phyloP scores from a whole-genome alignment of 1,284 basidiomycete genomes.

The Golubevia sp. region DNA sequence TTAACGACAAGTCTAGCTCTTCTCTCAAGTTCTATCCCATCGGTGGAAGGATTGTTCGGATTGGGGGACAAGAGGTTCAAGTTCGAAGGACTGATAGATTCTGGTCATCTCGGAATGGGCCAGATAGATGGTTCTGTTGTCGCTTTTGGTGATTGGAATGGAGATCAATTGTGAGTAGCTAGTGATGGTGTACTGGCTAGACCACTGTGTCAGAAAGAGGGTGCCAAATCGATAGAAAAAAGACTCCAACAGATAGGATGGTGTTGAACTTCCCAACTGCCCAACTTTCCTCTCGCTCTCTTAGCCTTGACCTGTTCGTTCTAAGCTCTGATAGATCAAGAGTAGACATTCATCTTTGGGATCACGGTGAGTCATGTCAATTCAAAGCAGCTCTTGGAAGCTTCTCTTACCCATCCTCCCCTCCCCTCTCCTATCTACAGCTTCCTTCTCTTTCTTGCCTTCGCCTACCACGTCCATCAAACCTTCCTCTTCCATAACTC shows the following conservation, averaged over 20 bases:
- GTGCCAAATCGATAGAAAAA: too few relatives aligned
- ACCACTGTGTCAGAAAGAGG: too few relatives aligned
- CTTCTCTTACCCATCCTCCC: neutral
- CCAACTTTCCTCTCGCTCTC: neutral
- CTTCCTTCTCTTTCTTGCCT: constrained; percentile 70
- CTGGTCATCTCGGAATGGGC: constrained; percentile 77
- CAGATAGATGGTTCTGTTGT: constrained; percentile 73
- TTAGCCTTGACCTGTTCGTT: constrained; percentile 79
- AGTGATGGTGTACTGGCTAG: too few relatives aligned
- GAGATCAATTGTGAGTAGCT: constrained; percentile 82
- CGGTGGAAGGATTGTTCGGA: constrained; percentile 27
- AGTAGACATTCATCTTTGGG: constrained; percentile 79
- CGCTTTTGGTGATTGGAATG: constrained; percentile 92
- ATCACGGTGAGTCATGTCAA: constrained; percentile 69
- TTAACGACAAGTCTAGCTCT: neutral
- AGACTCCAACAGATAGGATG: too few relatives aligned
- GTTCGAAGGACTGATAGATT: constrained; percentile 80
- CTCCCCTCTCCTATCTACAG: constrained; percentile 60
- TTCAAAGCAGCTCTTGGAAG: neutral
- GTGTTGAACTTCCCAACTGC: too few relatives aligned
- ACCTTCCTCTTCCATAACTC: constrained; percentile 14
- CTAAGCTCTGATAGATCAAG: constrained; percentile 75
- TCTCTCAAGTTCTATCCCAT: neutral
- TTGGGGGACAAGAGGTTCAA: constrained; percentile 71
- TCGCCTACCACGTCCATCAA: constrained; percentile 62